phyloP scores from a whole-genome alignment of 768 basidiomycete species.

The Kwoniella europaea region DNA sequence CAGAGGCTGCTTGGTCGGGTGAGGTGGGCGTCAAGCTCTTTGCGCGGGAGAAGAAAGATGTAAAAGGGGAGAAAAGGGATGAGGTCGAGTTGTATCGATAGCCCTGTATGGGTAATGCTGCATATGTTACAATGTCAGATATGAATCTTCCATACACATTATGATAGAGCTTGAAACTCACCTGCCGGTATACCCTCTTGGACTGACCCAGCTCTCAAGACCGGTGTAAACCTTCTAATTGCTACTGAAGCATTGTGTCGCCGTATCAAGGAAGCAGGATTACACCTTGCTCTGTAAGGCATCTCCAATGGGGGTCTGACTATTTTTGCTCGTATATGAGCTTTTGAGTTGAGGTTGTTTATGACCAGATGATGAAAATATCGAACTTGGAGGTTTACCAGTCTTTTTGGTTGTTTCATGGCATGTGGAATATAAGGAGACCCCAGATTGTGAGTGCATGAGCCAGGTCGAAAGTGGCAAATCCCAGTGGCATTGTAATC shows the following conservation, averaged over 20 bases:
- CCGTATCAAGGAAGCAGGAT: slow-evolving; percentile 14
- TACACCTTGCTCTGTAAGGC: slow-evolving; percentile 27
- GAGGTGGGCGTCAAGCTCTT: background rate
- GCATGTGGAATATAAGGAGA: background rate
- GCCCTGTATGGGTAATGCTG: background rate
- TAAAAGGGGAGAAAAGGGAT: slow-evolving; percentile 23
- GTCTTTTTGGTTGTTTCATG: too few species aligned
- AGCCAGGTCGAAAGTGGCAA: background rate
- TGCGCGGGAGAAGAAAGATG: slow-evolving; percentile 24
- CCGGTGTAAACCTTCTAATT: background rate
- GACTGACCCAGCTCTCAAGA: background rate
- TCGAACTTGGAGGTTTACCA: too few species aligned
- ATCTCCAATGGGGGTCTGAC: slow-evolving; percentile 3
- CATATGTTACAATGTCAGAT: too few species aligned
- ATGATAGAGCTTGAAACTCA: too few species aligned
- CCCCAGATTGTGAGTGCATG: background rate
- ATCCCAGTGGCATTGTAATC: background rate
- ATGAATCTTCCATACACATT: too few species aligned
- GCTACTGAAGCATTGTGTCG: slow-evolving; percentile 17
- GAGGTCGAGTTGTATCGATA: slow-evolving; percentile 19
- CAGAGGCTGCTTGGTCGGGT: background rate
- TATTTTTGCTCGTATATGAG: too few species aligned
- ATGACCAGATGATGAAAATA: too few species aligned
- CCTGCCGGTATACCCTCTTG: background rate
- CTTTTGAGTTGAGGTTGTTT: too few species aligned